Conservation (phyloP, 495 filamentous ascomycete species). For the Aspergillus ostianus region DNA sequence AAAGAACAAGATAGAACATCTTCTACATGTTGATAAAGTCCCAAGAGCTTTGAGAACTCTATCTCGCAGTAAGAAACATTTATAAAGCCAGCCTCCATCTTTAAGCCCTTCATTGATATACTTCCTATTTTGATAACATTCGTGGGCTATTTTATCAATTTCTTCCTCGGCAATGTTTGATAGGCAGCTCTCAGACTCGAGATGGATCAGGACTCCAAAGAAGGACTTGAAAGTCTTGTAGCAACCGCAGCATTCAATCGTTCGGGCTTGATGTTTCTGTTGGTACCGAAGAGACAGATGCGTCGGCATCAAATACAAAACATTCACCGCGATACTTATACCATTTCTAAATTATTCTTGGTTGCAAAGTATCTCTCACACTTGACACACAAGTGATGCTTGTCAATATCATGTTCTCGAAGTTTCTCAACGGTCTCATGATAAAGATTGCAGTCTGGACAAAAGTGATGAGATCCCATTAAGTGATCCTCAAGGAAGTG, state of each 20-base stretch:
- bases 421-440: constrained; percentile 8
- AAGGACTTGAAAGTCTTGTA: constrained; percentile 16
- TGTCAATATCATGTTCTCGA: constrained; percentile 10
- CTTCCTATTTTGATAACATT: constrained; percentile 17
- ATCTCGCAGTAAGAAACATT: constrained; percentile 9
- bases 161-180: constrained; percentile 10
- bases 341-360: constrained; percentile 11
- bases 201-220: constrained; percentile 18
- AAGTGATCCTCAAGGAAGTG: constrained; percentile 13
- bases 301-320: constrained; percentile 8
- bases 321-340: constrained; percentile 6
- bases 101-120: constrained; percentile 12
- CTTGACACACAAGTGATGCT: constrained; percentile 8
- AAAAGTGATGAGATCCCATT: constrained; percentile 10
- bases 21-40: constrained; percentile 14
- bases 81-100: constrained; percentile 7
- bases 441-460: constrained; percentile 8
- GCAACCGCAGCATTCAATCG: constrained; percentile 21
- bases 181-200: constrained; percentile 17
- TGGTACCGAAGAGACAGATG: constrained; percentile 15
- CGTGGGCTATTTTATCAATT: constrained; percentile 11
- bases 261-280: constrained; percentile 9
- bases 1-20: constrained; percentile 13
- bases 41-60: constrained; percentile 14
- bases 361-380: constrained; percentile 10